Base-by-base conservation (phyloP, 139 green algal genomes). In the Micromonas commoda region DNA sequence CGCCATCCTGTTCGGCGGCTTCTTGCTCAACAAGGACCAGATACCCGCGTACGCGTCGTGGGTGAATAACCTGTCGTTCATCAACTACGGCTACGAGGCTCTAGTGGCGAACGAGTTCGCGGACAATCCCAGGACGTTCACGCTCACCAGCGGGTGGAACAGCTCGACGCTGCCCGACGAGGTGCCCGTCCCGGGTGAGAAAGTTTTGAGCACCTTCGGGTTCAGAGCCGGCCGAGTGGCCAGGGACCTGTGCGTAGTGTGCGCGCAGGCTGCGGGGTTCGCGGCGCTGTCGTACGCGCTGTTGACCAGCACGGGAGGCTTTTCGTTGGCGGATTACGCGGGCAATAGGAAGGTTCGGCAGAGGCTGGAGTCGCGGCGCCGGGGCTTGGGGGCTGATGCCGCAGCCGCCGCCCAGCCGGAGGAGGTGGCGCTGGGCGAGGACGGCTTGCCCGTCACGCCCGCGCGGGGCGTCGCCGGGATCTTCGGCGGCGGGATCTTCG, bases 21-120 rank as follows among this genome's bases (percentile, higher is more conserved):
- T 91, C 79, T 84, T 93, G 72, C 77, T 93, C 37, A 93, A 92
- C 85, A 89, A 89, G 66, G 84, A 88, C 64, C 24, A 76, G 0
- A 82, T 92, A 67, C 86, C 89, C 0, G 35, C 20, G 31, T 87
- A 84, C 54, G 80, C 60, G 33, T 64, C 63, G 24, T 87, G 82
- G 85, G 37, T 90, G 9, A 65, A 75, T 16, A 20, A 76, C 1
- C 26, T 85, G 20, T 88, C 79, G 60, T 91, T 87, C 80, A 89
- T 91, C 79, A 89, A 90, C 77, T 91, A 89, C 65, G 89, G 86
- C 0, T 92, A 90, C 73, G 86, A 91, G 71, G 84, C 90, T 16
- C 82, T 91, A n/a, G 86, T 84, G 24, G 79, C 89, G n/a, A 91
- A 91, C 35, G 74, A 80, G 26, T 80, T 80, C 32, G 54, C 29